Base-by-base conservation (phyloP, 106 monocot species). In the Platanthera guangdongensis region DNA sequence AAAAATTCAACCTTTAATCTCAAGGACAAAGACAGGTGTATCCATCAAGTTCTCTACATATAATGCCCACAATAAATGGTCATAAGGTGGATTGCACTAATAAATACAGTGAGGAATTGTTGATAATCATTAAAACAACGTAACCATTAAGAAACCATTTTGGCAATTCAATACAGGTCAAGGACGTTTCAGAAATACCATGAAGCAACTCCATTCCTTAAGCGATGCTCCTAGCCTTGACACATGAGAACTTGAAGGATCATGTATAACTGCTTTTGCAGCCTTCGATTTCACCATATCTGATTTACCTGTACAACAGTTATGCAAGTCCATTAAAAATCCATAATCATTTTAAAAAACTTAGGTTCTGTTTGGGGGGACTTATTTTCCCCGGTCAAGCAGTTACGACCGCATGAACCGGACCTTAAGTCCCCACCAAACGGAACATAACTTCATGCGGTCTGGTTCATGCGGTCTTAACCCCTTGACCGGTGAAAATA, bases 241-340 rank as follows among this genome's bases (percentile, higher is more conserved):
- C 64, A 9, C 28, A 65, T 14, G 69, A 69, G 32, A 7, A 47
- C 15, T 39, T 69, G 69, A 69, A 69, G 69, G 69, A 69, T 69
- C 69, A 47, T 69, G 47, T 69, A 69, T 5, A 47, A 6, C 46
- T 69, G 69, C 5, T 12, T 47, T 47, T 45, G 69, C 47, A 70
- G 70, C 70, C 47, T 70, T 70, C 46, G n/a, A 70, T 70, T 48
- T 70, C 47, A 70, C 47, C 70, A 70, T 70, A 48, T 70, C 70
- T 70, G n/a, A 70, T 18, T 48, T 8, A 8, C 47, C 32, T 48
- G 47, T 5, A 70, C 2, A 70, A 70, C 47, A 70, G 13, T 48
- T 70, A 47, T 15, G 18, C 6, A 15, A 70, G 7, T 70, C 6
- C 18, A 7, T 47, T n/a, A 70, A 39, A 70, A 30, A 0, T 9